Base-by-base conservation (phyloP, 495 filamentous ascomycete species). In the Trichoderma orchidacearum region DNA sequence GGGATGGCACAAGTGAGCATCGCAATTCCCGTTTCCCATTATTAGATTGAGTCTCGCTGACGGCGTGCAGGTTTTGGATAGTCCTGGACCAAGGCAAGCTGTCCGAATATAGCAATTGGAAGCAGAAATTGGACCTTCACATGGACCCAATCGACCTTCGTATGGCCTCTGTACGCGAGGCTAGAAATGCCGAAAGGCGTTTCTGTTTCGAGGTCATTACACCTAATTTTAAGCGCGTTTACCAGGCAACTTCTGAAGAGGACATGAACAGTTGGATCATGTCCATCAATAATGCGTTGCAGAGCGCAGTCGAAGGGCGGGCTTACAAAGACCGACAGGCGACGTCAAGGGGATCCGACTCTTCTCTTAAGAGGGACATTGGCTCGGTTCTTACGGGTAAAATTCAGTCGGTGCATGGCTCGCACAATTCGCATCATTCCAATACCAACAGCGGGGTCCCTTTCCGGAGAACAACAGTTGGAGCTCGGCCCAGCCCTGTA, bases 141-240 rank as follows among this genome's bases (percentile, higher is more conserved):
- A 97, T 95, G 83, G 93, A 99, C 7, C 93, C 93, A 3, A 99
- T 99, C 59, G 94, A 99, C 68, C 75, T 99, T 36, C 86, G 91
- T 28, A 90, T 97, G 80, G 93, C 94, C 18, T 97, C 94, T 5
- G 94, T 99, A 9, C 84, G 93, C 30, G 92, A 97, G 69, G 90
- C 93, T 52, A 83, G 94, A 53, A 92, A 92, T 70, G 86, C 90
- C 5, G 94, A 99, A 61, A 82, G 93, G 38, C 83, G 94, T 15
- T 99, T 99, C 71, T 96, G 92, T 68, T 99, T 97, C 64, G 93
- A 99, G 72, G 87, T 97, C 30, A 97, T 99, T 50, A 99, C 93
- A 1, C 93, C 93, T 28, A 87, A 95, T 27, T 99, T 83, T 71
- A 97, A 93, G 63, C 86, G 93, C 52, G 91, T 97, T 23, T 99